Conservation (phyloP, 768 basidiomycete species). For the Phylloporus sp. region DNA sequence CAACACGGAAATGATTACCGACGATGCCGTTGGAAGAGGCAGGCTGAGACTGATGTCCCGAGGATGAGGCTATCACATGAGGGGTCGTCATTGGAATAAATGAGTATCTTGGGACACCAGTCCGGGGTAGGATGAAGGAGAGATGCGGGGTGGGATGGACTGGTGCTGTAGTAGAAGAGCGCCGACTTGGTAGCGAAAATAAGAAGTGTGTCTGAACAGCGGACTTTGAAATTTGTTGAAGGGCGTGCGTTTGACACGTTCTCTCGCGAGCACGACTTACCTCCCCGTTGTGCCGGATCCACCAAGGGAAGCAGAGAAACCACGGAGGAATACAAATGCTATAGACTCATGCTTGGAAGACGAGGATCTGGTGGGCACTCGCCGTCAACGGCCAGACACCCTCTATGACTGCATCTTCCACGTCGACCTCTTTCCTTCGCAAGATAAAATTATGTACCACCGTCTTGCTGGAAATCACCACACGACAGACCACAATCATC, state of each 20-base stretch:
- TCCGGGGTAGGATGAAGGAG: conserved; percentile 25
- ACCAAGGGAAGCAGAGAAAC: neutral
- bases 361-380: conserved; percentile 29
- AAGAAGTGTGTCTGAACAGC: conserved; percentile 24
- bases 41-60: conserved; percentile 61
- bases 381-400: conserved; percentile 31
- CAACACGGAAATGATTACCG: conserved; percentile 80
- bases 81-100: conserved; percentile 62
- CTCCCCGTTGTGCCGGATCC: neutral
- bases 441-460: conserved; percentile 30
- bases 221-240: conserved; percentile 31
- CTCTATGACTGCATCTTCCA: conserved; percentile 26
- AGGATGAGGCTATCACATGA: conserved; percentile 80
- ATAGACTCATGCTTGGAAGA: conserved; percentile 20
- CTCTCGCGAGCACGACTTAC: conserved; percentile 5
- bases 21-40: conserved; percentile 68
- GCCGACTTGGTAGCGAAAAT: conserved; percentile 24
- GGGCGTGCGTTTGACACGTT: conserved; percentile 30
- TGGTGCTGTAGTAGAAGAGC: conserved; percentile 20
- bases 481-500: conserved; percentile 27
- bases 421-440: conserved; percentile 27
- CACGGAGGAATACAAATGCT: neutral
- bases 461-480: conserved; percentile 11
- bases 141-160: conserved; percentile 17
- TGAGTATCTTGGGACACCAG: conserved; percentile 23